phyloP scores from a whole-genome alignment of 768 basidiomycete genomes.

The Suillus subaureus region DNA sequence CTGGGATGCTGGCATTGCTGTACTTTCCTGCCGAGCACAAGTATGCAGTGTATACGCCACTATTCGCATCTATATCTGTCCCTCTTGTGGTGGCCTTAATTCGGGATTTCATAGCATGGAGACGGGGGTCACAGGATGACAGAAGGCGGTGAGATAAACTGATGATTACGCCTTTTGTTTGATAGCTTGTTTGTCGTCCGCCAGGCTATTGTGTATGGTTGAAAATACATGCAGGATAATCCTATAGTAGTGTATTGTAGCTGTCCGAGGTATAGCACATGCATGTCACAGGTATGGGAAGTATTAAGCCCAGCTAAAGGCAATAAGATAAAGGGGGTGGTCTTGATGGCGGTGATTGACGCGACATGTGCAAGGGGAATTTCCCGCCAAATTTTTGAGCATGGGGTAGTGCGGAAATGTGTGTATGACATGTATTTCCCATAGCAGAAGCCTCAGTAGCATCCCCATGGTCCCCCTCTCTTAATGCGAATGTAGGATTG shows the following conservation, averaged over 20 bases:
- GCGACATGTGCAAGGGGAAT: not conserved
- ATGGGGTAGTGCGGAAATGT: not conserved
- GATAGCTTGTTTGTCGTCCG: not conserved
- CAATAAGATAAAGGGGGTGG: not conserved
- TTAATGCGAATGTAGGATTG: constrained; percentile 1
- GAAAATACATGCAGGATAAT: not conserved
- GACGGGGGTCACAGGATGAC: constrained; percentile 22
- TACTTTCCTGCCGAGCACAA: constrained; percentile 99
- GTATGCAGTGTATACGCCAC: constrained; percentile 93
- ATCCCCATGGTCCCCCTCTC: constrained; percentile 1
- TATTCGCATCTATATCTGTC: constrained; percentile 89
- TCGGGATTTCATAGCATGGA: constrained; percentile 73
- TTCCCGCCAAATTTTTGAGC: not conserved
- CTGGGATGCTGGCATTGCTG: constrained; percentile 91
- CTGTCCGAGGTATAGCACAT: not conserved
- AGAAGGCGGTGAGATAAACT: constrained; percentile 17
- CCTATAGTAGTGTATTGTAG: not conserved
- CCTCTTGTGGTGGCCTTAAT: constrained; percentile 77
- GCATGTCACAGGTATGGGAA: not conserved
- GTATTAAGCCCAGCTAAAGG: not conserved
- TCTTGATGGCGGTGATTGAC: constrained; percentile 1
- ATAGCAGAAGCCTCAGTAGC: not conserved
- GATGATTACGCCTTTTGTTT: not conserved
- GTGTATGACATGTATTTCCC: not conserved
- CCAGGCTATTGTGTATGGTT: not conserved